phyloP scores from a whole-genome alignment of 208 protist genomes.

The Acanthamoeba healyi region DNA sequence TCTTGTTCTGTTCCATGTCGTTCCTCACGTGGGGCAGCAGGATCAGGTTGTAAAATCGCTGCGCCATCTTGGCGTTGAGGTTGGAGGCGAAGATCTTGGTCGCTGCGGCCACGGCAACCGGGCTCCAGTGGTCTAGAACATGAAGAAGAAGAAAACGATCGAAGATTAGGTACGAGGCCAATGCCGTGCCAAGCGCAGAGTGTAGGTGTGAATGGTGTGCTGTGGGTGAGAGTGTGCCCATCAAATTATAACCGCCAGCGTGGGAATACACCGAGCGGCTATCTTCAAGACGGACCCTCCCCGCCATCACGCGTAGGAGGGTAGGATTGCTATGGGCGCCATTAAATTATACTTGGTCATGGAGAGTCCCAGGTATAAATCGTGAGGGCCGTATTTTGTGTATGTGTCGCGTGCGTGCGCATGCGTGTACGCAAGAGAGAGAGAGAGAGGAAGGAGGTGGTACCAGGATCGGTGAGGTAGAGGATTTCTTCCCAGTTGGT shows the following conservation, averaged over 20 bases:
- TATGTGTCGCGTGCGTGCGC: too few relatives aligned
- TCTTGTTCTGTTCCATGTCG: slow-evolving; percentile 91
- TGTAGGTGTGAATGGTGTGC: too few relatives aligned
- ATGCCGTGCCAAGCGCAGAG: too few relatives aligned
- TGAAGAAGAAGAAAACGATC: not conserved
- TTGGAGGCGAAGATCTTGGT: slow-evolving; percentile 98
- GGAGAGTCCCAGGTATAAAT: not conserved
- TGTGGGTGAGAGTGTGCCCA: not conserved
- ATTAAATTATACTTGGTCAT: slow-evolving; percentile 58
- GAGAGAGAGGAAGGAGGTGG: slow-evolving; percentile 87
- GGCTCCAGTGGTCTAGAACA: slow-evolving; percentile 94
- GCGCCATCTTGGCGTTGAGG: slow-evolving; percentile 97
- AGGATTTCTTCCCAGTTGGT: slow-evolving; percentile 98
- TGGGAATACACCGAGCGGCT: not conserved
- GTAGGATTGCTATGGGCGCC: not conserved
- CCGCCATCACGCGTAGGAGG: not conserved
- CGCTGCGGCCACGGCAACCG: slow-evolving; percentile 96
- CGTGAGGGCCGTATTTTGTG: slow-evolving; percentile 42
- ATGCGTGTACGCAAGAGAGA: too few relatives aligned
- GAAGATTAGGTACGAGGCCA: not conserved
- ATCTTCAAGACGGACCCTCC: slow-evolving; percentile 21
- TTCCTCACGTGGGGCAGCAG: slow-evolving; percentile 96
- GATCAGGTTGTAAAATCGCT: slow-evolving; percentile 98
- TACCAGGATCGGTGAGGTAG: slow-evolving; percentile 96
- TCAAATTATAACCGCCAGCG: slow-evolving; percentile 24